A percentile compares a stretch with the other conserved stretches of the same genome.
Conservation (phyloP, 345 rosid genomes). For the Salix suchowensis region DNA sequence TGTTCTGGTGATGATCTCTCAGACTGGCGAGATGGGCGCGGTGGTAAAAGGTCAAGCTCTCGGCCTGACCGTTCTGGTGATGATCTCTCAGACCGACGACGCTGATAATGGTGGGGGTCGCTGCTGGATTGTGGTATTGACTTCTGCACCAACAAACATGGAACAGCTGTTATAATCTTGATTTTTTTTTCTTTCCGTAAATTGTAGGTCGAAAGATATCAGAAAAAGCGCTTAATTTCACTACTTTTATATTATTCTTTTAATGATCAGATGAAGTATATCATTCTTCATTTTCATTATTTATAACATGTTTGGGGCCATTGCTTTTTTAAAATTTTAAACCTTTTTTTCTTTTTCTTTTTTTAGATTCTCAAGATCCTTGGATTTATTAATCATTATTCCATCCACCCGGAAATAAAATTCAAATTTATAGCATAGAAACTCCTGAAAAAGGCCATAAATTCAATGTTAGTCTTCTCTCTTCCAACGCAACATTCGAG, state of each 20-base stretch:
- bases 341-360: not conserved
- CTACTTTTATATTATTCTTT: too few relatives aligned
- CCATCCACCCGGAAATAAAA: not conserved
- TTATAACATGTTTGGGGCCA: not conserved
- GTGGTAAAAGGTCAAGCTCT: constrained; percentile 38
- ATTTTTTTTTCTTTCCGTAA: not conserved
- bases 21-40: constrained; percentile 44
- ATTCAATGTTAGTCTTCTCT: not conserved
- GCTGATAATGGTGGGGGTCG: constrained; percentile 32
- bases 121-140: constrained; percentile 32
- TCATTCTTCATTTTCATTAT: not conserved
- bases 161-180: not conserved
- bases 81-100: constrained; percentile 45
- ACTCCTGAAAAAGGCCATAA: not conserved
- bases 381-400: not conserved
- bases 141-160: constrained; percentile 27
- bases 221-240: not conserved
- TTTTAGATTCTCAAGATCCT: not conserved
- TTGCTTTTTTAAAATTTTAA: not conserved
- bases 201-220: not conserved
- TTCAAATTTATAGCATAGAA: not conserved
- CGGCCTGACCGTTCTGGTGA: constrained; percentile 44
- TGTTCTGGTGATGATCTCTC: constrained; percentile 51
- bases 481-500: not conserved
- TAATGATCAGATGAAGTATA: not conserved